Evolutionary conservation across 768 basidiomycete species (phyloP).

Genomic region (Gautieria morchelliformis): DNA sequence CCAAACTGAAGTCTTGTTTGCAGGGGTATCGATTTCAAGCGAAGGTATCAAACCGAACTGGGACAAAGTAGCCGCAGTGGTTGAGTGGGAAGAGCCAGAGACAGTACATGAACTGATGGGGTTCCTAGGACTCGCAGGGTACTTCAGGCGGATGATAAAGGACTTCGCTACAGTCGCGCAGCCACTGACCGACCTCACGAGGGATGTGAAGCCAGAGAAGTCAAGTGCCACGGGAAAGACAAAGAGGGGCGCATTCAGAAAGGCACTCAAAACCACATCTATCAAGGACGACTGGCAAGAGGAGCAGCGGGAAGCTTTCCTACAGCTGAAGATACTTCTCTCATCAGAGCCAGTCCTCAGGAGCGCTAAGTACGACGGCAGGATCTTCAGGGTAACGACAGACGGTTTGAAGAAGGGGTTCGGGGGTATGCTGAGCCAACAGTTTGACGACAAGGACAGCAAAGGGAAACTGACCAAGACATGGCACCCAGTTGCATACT

Average conservation of each 20-base stretch:
- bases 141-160: constrained; percentile 26
- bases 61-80: constrained; percentile 28
- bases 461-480: constrained; percentile 15
- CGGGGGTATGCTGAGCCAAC: too few relatives aligned
- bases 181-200: constrained; percentile 26
- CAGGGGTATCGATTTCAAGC: constrained; percentile 23
- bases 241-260: neutral
- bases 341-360: constrained; percentile 24
- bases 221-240: constrained; percentile 14
- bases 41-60: constrained; percentile 27
- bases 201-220: constrained; percentile 11
- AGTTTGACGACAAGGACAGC: constrained; percentile 8
- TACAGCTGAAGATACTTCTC: constrained; percentile 23
- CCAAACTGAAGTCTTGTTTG: constrained; percentile 27
- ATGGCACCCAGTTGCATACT: constrained; percentile 23
- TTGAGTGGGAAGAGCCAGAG: constrained; percentile 21
- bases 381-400: constrained; percentile 12
- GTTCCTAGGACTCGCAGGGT: constrained; percentile 28
- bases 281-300: constrained; percentile 14
- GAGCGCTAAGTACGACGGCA: constrained; percentile 24
- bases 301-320: constrained; percentile 14
- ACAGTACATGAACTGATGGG: constrained; percentile 20
- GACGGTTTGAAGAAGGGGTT: constrained; percentile 9
- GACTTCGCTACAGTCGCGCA: constrained; percentile 24
- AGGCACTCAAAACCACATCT: constrained; percentile 16